These are phyloP conservation scores for Apium graveolens DNA, from an alignment of 129 eudicot species.

Conservation along the genomic window DNA sequence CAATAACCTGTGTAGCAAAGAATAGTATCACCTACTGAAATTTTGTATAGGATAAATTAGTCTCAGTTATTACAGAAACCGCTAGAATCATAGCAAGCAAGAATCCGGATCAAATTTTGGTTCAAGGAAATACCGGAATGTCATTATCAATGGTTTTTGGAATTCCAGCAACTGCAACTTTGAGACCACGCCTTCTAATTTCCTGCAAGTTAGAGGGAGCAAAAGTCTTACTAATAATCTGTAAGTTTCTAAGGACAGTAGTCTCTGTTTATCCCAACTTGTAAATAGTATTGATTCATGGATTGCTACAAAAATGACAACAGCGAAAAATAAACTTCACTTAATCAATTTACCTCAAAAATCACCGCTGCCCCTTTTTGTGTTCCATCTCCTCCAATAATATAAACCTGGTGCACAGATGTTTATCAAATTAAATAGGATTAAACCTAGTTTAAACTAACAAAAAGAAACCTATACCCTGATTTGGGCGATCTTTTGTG, in stretches of 20 bases:
- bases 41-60: background rate
- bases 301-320: background rate
- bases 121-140: conserved; percentile 55
- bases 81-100: background rate
- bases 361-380: conserved; percentile 89
- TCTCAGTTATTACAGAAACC: background rate
- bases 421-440: background rate
- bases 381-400: conserved; percentile 97
- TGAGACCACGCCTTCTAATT: conserved; percentile 75
- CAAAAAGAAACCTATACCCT: background rate
- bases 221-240: background rate
- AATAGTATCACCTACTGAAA: background rate
- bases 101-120: background rate
- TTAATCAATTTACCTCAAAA: conserved; percentile 54
- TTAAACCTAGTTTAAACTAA: background rate
- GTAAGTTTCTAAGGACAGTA: background rate
- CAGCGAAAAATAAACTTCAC: background rate
- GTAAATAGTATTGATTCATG: background rate
- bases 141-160: conserved; percentile 98
- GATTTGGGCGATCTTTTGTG: background rate
- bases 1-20: conserved; percentile 51
- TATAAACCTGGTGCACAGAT: conserved; percentile 54
- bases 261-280: background rate
- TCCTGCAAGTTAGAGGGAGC: conserved; percentile 41
- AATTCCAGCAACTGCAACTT: conserved; percentile 80